Evolutionary conservation across 805 yeast species (phyloP).

Genomic region (Candida montana): DNA sequence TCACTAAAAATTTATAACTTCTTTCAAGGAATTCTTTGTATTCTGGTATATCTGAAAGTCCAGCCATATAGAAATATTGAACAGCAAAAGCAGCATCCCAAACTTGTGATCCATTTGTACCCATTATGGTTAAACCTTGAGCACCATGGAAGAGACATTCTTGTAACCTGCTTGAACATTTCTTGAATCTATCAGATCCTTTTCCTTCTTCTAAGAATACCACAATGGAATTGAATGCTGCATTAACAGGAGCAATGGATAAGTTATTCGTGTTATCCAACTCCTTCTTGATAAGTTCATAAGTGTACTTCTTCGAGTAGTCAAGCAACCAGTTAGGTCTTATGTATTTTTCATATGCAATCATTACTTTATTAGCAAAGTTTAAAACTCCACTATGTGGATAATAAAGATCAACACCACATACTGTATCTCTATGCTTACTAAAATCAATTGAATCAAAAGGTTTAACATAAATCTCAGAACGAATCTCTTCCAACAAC

Average conservation of each 20-base stretch:
- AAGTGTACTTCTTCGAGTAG: slow-evolving; percentile 45
- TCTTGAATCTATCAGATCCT: slow-evolving; percentile 54
- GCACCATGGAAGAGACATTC: slow-evolving; percentile 83
- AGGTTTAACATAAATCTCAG: slow-evolving; percentile 68
- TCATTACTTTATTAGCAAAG: slow-evolving; percentile 52
- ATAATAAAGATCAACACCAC: slow-evolving; percentile 89
- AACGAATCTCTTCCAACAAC: slow-evolving; percentile 58
- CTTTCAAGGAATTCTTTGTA: slow-evolving; percentile 57
- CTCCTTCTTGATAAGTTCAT: slow-evolving; percentile 68
- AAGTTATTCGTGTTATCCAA: slow-evolving; percentile 70
- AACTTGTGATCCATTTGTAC: slow-evolving; percentile 95
- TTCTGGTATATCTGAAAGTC: slow-evolving; percentile 64
- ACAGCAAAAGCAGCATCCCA: slow-evolving; percentile 95
- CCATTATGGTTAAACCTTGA: slow-evolving; percentile 89
- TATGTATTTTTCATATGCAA: slow-evolving; percentile 60
- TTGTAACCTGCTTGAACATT: slow-evolving; percentile 53
- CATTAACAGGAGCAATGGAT: slow-evolving; percentile 91
- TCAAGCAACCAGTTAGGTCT: slow-evolving; percentile 72
- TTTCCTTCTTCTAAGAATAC: slow-evolving; percentile 65
- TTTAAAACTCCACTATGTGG: slow-evolving; percentile 78
- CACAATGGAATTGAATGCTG: slow-evolving; percentile 76
- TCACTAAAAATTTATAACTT: slow-evolving; percentile 65
- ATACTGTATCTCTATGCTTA: slow-evolving; percentile 72
- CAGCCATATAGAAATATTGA: slow-evolving; percentile 77
- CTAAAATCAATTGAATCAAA: slow-evolving; percentile 65